phyloP scores from a whole-genome alignment of 2,329 filamentous ascomycete genomes.

The Colletotrichum cereale region DNA sequence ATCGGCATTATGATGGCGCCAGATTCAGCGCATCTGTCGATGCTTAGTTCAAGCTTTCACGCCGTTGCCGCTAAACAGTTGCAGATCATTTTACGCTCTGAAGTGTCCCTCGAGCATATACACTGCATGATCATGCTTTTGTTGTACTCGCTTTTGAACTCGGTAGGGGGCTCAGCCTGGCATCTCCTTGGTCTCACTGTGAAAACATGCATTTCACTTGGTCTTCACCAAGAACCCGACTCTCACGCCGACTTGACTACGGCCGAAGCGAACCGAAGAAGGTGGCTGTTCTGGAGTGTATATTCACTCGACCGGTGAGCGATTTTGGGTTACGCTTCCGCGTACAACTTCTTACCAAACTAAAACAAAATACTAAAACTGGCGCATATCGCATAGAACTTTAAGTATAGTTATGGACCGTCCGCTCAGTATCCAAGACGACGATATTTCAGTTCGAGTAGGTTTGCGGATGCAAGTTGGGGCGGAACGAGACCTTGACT shows the following conservation, averaged over 20 bases:
- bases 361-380: too few species aligned
- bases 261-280: slow-evolving; percentile 1
- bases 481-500: background rate
- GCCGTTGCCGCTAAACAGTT: slow-evolving; percentile 12
- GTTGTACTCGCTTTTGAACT: slow-evolving; percentile 24
- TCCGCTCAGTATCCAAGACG: slow-evolving; percentile 30
- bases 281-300: slow-evolving; percentile 37
- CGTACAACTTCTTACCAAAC: too few species aligned
- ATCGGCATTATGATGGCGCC: slow-evolving; percentile 27
- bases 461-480: background rate
- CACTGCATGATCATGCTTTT: slow-evolving; percentile 32
- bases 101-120: slow-evolving; percentile 4
- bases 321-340: background rate
- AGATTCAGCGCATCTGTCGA: slow-evolving; percentile 14
- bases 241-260: slow-evolving; percentile 4
- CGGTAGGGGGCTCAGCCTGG: slow-evolving; percentile 32
- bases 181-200: slow-evolving; percentile 20
- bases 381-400: background rate
- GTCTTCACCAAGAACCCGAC: slow-evolving; percentile 12
- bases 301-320: slow-evolving; percentile 33
- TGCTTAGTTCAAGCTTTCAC: slow-evolving; percentile 22
- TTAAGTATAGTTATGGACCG: slow-evolving; percentile 34
- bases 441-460: slow-evolving; percentile 34
- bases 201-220: slow-evolving; percentile 25
- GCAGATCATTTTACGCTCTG: slow-evolving; percentile 11